These are phyloP conservation scores for Cercis canadensis DNA, from an alignment of 306 rosid genomes.

Conservation along the genomic window DNA sequence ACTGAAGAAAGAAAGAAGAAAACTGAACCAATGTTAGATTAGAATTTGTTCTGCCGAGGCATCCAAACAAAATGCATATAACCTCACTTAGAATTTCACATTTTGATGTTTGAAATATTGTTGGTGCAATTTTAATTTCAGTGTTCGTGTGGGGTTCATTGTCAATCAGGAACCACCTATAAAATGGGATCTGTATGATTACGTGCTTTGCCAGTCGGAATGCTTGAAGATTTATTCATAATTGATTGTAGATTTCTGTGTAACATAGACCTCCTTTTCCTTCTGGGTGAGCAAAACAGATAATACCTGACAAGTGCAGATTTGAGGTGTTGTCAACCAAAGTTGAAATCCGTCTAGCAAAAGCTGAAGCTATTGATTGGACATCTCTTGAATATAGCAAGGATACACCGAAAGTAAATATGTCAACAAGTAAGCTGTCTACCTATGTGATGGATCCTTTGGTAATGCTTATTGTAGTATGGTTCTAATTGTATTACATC, in stretches of 20 bases:
- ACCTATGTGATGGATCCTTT: slow-evolving; percentile 11
- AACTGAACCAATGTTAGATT: too few species aligned
- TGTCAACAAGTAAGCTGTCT: slow-evolving; percentile 49
- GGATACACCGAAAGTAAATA: slow-evolving; percentile 44
- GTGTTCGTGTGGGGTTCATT: background rate
- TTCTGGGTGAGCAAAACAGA: slow-evolving; percentile 59
- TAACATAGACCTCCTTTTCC: slow-evolving; percentile 30
- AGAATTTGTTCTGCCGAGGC: too few species aligned
- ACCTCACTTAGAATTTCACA: background rate
- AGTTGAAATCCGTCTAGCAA: slow-evolving; percentile 85
- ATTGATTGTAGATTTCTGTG: slow-evolving; percentile 15
- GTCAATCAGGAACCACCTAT: background rate
- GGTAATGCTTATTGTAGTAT: background rate
- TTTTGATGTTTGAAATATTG: background rate
- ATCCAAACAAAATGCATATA: background rate
- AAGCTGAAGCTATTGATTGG: slow-evolving; percentile 78
- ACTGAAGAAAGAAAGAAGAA: too few species aligned
- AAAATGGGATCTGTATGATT: slow-evolving; percentile 5
- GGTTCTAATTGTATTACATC: slow-evolving; percentile 15
- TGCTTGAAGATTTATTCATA: background rate
- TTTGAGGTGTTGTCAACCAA: slow-evolving; percentile 71
- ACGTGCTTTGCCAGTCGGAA: slow-evolving; percentile 22
- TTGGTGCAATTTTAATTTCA: slow-evolving; percentile 20
- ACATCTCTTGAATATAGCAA: slow-evolving; percentile 74
- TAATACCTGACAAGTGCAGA: slow-evolving; percentile 73